Evolutionary conservation across 805 yeast genomes (phyloP).

Genomic region (Starmerella roubikii): DNA sequence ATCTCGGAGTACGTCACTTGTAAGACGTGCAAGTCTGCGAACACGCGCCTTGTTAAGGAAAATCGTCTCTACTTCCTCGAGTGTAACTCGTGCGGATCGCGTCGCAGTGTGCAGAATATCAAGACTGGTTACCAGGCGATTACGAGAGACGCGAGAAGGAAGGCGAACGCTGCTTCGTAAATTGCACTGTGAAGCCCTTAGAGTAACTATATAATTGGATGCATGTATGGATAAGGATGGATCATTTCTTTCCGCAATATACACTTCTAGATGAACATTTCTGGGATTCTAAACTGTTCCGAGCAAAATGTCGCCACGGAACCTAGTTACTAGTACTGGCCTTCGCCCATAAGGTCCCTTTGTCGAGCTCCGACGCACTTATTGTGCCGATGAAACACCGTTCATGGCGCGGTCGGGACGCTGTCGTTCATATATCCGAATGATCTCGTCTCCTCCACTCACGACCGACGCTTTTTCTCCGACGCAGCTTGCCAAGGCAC

Average conservation of each 20-base stretch:
- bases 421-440: conserved; percentile 15
- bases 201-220: too few relatives aligned
- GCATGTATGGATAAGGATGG: too few relatives aligned
- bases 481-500: conserved; percentile 15
- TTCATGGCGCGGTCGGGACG: background rate
- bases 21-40: conserved; percentile 96
- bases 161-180: conserved; percentile 15
- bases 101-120: conserved; percentile 91
- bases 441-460: conserved; percentile 20
- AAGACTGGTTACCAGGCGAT: conserved; percentile 98
- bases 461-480: conserved; percentile 5
- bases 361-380: too few relatives aligned
- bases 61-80: conserved; percentile 95
- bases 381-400: too few relatives aligned
- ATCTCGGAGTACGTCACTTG: conserved; percentile 96
- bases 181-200: too few relatives aligned
- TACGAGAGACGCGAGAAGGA: conserved; percentile 23
- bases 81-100: conserved; percentile 95
- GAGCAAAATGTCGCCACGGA: too few relatives aligned
- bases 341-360: too few relatives aligned
- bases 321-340: too few relatives aligned
- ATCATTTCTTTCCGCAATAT: too few relatives aligned
- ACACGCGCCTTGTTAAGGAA: conserved; percentile 91
- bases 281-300: too few relatives aligned
- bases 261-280: too few relatives aligned